Conservation (phyloP, 129 eudicot genomes). For the Rutidosis leptorrhynchoides region DNA sequence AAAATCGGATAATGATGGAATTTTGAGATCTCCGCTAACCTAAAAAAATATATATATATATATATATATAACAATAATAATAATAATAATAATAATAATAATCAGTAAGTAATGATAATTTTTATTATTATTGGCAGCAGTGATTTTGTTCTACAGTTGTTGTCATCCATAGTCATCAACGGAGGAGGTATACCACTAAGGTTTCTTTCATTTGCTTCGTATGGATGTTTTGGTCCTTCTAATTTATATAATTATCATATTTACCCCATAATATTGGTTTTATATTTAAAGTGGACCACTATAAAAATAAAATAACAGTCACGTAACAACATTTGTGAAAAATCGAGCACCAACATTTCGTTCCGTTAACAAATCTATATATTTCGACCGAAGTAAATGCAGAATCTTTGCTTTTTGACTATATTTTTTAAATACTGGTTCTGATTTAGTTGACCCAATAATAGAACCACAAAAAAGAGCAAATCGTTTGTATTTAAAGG, state of each 20-base stretch:
- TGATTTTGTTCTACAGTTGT: constrained; percentile 17
- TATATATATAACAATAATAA: no score
- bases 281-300: no score
- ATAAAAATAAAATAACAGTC: no score
- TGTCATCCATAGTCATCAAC: constrained; percentile 20
- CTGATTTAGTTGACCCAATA: no score
- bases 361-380: no score
- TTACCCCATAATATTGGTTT: neutral
- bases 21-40: constrained; percentile 29
- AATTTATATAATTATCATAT: neutral
- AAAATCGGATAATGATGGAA: constrained; percentile 2
- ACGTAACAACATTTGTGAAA: neutral
- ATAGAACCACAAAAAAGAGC: no score
- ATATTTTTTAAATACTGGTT: no score
- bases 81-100: neutral
- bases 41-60: neutral
- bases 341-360: neutral
- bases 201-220: constrained; percentile 24
- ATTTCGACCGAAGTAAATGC: no score
- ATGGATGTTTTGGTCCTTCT: constrained; percentile 4
- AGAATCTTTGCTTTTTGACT: no score
- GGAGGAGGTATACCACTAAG: constrained; percentile 11
- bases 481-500: no score
- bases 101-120: no score
- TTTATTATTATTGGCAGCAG: constrained; percentile 15